Percentiles rank a stretch among this genome's conserved stretches.
Evolutionary conservation across 805 yeast genomes (phyloP).

Genomic region (Myxozyma nipponensis): DNA sequence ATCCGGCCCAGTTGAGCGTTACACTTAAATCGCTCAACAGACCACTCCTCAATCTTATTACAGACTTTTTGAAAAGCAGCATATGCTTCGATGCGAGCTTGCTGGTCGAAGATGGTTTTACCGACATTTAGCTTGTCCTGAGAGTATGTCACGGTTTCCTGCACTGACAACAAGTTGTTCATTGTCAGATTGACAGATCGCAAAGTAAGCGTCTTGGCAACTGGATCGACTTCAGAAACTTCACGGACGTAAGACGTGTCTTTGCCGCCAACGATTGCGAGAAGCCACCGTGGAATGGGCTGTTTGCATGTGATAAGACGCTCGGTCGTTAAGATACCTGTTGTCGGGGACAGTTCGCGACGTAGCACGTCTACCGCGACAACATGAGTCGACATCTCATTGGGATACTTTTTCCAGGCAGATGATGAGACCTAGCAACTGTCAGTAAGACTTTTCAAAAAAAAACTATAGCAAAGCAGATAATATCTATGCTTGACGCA

Average conservation of each 20-base stretch:
- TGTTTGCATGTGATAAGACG: conserved; percentile 86
- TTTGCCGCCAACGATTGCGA: conserved; percentile 65
- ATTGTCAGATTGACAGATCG: conserved; percentile 84
- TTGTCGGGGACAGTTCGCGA: conserved; percentile 57
- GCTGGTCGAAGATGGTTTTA: conserved; percentile 58
- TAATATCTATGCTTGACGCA: background rate
- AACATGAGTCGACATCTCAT: conserved; percentile 86
- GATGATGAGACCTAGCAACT: conserved; percentile 61
- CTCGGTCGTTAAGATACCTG: conserved; percentile 67
- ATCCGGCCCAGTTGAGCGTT: conserved; percentile 77
- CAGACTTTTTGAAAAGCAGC: conserved; percentile 67
- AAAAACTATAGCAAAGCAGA: background rate
- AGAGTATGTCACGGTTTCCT: conserved; percentile 76
- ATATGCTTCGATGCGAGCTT: conserved; percentile 85
- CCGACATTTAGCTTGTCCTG: conserved; percentile 59
- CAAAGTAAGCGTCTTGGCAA: conserved; percentile 60
- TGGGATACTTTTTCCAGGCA: conserved; percentile 98
- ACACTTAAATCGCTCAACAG: conserved; percentile 79
- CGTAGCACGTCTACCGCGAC: conserved; percentile 85
- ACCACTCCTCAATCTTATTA: conserved; percentile 87
- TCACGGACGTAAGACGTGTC: conserved; percentile 81
- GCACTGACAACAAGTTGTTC: conserved; percentile 69
- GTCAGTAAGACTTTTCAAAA: conserved; percentile 39
- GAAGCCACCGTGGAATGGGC: conserved; percentile 78
- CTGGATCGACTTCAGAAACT: conserved; percentile 76